Percentiles rank a stretch among this genome's conserved stretches.
phyloP scores from a whole-genome alignment of 2,329 filamentous ascomycete species.

The Colletotrichum sp. region DNA sequence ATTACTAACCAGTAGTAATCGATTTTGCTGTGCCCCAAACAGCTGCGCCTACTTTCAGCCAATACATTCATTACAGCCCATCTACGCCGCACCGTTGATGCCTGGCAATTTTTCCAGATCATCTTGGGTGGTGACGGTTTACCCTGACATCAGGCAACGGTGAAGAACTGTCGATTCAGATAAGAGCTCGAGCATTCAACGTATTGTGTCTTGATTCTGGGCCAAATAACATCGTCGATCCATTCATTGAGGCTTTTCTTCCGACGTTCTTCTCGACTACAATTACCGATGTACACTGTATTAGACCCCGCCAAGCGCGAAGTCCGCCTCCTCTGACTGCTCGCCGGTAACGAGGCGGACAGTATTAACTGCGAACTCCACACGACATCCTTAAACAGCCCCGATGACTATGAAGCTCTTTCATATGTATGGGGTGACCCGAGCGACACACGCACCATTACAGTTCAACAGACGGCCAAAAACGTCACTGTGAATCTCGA shows the following conservation, averaged over 20 bases:
- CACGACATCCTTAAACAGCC: neutral
- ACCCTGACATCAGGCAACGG: neutral
- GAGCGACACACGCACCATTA: neutral
- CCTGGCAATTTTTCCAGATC: neutral
- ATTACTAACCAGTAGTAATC: neutral
- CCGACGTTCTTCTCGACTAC: neutral
- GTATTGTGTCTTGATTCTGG: rapidly evolving
- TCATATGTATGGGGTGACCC: neutral
- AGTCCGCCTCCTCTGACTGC: neutral
- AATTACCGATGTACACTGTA: neutral
- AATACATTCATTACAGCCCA: neutral
- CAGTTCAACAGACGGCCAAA: neutral
- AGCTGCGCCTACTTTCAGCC: neutral
- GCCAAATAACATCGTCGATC: neutral
- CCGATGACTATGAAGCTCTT: neutral
- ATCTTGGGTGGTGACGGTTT: neutral
- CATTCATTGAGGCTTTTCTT: neutral
- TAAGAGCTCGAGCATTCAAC: neutral
- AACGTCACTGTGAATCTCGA: neutral
- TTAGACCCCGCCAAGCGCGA: neutral
- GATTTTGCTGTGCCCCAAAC: neutral
- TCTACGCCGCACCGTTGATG: neutral
- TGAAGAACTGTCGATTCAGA: neutral
- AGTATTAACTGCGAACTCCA: neutral
- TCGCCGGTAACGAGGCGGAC: neutral